Base-by-base conservation (phyloP, 2,329 filamentous ascomycete species). In the Alternaria ethzedia region DNA sequence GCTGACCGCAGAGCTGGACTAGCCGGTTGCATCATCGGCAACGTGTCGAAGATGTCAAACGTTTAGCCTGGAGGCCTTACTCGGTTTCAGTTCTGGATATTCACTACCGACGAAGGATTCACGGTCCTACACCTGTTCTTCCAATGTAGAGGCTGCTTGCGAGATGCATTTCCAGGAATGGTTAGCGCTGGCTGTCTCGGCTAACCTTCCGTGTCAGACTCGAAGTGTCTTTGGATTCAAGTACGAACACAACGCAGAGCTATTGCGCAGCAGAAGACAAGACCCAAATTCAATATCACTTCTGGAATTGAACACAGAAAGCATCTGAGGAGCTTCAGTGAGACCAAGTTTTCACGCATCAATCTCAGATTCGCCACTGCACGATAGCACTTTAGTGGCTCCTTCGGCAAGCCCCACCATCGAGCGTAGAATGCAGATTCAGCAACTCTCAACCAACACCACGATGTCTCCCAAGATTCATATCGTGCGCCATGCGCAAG, bases 401-500 rank as follows among this genome's bases (percentile, higher is more conserved):
- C 61, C 59, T 60, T 49, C 55, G 59, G 41, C 41, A 52, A 56
- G 57, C 61, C 61, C 61, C 57, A 63, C 60, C 43, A 45, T 36
- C n/a, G 15, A 60, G 51, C n/a, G 45, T 46, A 50, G 20, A 51
- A 13, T 45, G 61, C 51, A 60, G 45, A 63, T 32, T 55, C 57
- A 44, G 45, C 51, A 51, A 60, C 57, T 51, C 49, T 41, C 47
- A 59, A 30, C 36, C 58, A 62, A 59, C 52, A 54, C 51, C 57
- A 55, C 56, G 56, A 77, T 75, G 73, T 59, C 72, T 50, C 72
- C 72, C 4, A 75, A 68, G 47, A 67, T 75, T 23, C 70, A 76
- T 79, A 84, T 91, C 69, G 87, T 93, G 72, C 90, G 91, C 80
- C 91, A 93, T 79, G 91, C 90, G 12, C 80, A 84, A 77, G 94